Percentiles rank a stretch among this genome's conserved stretches.
Conservation (phyloP, 2,329 filamentous ascomycete genomes). For the Ophiocordyceps unilateralis region DNA sequence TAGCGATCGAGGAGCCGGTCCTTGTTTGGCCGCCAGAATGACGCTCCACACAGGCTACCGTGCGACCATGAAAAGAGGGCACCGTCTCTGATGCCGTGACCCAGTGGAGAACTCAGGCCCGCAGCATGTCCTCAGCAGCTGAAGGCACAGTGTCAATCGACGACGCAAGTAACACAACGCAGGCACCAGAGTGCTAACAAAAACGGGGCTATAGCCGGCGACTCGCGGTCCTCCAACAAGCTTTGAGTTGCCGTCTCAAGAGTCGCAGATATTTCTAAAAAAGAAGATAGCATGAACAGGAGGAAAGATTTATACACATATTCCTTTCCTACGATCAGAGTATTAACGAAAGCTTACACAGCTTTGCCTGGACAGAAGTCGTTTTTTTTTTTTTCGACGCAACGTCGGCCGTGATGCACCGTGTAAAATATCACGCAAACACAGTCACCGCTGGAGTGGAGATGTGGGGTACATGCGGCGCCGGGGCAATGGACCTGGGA, state of each 20-base stretch:
- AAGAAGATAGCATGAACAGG: not conserved
- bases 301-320: too few species aligned
- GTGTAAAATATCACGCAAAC: not conserved
- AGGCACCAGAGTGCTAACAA: not conserved
- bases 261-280: not conserved
- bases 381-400: too few species aligned
- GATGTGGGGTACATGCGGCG: not conserved
- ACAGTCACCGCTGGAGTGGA: not conserved
- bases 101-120: not conserved
- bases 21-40: not conserved
- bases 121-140: not conserved
- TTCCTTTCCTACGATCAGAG: too few species aligned
- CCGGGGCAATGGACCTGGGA: not conserved
- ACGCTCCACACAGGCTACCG: slow-evolving; percentile 3
- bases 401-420: not conserved
- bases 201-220: not conserved
- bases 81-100: not conserved
- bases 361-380: too few species aligned
- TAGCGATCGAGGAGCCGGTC: not conserved
- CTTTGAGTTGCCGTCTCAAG: not conserved
- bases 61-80: not conserved
- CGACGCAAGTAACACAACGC: not conserved
- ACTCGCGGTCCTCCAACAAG: not conserved
- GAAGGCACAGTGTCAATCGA: not conserved
- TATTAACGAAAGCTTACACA: too few species aligned